Evolutionary conservation across 371 early-diverging fungal species (phyloP).

Genomic region (Actinomortierella ambigua): DNA sequence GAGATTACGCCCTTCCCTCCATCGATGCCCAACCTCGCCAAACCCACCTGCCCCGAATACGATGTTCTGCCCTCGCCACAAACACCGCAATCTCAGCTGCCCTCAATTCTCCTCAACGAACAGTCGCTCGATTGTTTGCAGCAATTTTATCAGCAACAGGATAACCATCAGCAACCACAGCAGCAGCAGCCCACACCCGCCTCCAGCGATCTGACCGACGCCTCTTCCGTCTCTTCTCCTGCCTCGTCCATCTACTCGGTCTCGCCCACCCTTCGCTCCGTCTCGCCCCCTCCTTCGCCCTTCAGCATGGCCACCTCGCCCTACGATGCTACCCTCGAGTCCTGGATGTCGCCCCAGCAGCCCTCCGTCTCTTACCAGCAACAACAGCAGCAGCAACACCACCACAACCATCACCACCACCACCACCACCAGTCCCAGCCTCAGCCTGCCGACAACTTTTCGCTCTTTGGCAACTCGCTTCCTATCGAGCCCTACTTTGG

Average conservation of each 20-base stretch:
- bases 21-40: constrained; percentile 32
- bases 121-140: constrained; percentile 19
- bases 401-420: constrained; percentile 2
- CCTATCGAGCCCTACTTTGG: too few species aligned
- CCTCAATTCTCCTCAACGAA: constrained; percentile 33
- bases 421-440: constrained; percentile 5
- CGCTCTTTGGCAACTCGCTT: too few species aligned
- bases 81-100: neutral
- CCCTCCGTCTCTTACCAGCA: constrained; percentile 18
- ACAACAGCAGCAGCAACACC: constrained; percentile 12
- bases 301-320: constrained; percentile 21
- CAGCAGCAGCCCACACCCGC: constrained; percentile 2
- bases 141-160: constrained; percentile 18
- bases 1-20: constrained; percentile 45
- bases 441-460: constrained; percentile 5
- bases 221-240: neutral
- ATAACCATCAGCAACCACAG: constrained; percentile 8
- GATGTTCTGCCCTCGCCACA: too few species aligned
- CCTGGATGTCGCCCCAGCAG: too few species aligned
- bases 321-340: neutral
- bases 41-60: constrained; percentile 32
- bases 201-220: neutral
- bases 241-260: constrained; percentile 3
- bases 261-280: constrained; percentile 3
- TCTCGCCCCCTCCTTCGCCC: constrained; percentile 14